These are phyloP conservation scores for Lentinula sp. DNA, from an alignment of 768 basidiomycete species.

Conservation along the genomic window DNA sequence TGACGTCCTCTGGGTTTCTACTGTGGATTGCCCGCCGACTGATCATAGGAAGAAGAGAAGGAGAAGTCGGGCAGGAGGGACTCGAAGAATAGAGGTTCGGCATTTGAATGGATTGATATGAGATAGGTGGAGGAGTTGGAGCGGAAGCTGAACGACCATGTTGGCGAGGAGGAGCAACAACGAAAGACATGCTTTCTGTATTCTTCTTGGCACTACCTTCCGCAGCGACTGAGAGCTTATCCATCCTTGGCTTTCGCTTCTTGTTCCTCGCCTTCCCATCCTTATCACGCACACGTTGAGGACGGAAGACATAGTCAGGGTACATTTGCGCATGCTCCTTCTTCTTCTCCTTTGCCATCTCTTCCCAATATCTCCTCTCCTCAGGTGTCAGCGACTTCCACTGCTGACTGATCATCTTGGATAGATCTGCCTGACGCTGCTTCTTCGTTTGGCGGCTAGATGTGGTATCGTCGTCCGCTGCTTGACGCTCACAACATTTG, in stretches of 20 bases:
- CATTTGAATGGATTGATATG: constrained; percentile 62
- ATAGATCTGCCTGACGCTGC: constrained; percentile 72
- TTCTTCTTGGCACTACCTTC: constrained; percentile 11
- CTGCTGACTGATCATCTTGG: constrained; percentile 76
- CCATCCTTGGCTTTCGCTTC: constrained; percentile 32
- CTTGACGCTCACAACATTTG: constrained; percentile 67
- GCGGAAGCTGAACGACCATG: constrained; percentile 44
- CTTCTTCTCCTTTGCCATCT: constrained; percentile 73
- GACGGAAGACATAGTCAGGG: constrained; percentile 75
- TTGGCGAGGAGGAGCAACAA: constrained; percentile 29
- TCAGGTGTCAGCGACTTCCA: constrained; percentile 65
- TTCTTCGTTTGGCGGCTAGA: constrained; percentile 49
- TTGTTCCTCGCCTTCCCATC: constrained; percentile 36
- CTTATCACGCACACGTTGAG: constrained; percentile 56
- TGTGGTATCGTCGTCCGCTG: constrained; percentile 42
- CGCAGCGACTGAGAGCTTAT: constrained; percentile 16
- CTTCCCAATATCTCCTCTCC: constrained; percentile 71
- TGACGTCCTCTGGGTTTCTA: constrained; percentile 36
- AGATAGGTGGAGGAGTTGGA: constrained; percentile 60
- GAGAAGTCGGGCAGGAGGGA: constrained; percentile 57
- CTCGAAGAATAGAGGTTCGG: constrained; percentile 46
- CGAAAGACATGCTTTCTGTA: constrained; percentile 25
- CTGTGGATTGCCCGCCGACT: constrained; percentile 52
- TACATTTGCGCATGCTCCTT: constrained; percentile 71
- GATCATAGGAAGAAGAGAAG: constrained; percentile 53